phyloP scores from a whole-genome alignment of 2,329 filamentous ascomycete species.

The Aspergillus calidoustus region DNA sequence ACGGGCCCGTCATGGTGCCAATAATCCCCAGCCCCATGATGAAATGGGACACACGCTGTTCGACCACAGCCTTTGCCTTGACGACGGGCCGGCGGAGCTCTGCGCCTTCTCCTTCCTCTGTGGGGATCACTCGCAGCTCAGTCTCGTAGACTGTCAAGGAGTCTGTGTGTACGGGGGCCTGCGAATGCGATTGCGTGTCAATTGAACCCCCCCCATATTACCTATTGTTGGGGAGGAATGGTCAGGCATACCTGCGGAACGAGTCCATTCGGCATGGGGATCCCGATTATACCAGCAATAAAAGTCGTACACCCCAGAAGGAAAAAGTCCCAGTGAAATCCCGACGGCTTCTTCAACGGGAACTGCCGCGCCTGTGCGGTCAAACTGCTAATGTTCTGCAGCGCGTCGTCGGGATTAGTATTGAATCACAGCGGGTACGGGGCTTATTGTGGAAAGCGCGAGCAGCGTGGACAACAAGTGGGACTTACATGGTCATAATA shows the following conservation, averaged over 20 bases:
- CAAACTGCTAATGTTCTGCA: constrained; percentile 69
- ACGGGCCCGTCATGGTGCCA: constrained; percentile 74
- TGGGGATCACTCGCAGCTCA: constrained; percentile 69
- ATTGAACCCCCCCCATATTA: too few species aligned
- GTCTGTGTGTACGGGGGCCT: constrained; percentile 64
- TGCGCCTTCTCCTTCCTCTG: constrained; percentile 56
- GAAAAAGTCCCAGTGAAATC: constrained; percentile 83
- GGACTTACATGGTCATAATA: constrained; percentile 84
- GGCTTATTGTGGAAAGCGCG: too few species aligned
- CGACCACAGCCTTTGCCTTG: constrained; percentile 50
- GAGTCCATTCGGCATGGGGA: constrained; percentile 78
- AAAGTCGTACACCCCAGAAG: constrained; percentile 76
- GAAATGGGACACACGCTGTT: constrained; percentile 77
- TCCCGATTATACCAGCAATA: constrained; percentile 71
- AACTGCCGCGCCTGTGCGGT: constrained; percentile 81
- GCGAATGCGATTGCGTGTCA: not conserved
- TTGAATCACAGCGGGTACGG: too few species aligned
- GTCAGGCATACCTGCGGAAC: constrained; percentile 73
- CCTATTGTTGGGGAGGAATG: constrained; percentile 43
- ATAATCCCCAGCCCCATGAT: constrained; percentile 75
- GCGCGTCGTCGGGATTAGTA: not conserved
- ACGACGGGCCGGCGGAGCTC: constrained; percentile 62
- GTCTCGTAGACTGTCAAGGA: constrained; percentile 72
- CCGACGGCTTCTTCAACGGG: constrained; percentile 75
- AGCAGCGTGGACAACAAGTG: too few species aligned